Base-by-base conservation (phyloP, 176 grass and related monocot genomes). In the maize (Zea mays) region DNA sequence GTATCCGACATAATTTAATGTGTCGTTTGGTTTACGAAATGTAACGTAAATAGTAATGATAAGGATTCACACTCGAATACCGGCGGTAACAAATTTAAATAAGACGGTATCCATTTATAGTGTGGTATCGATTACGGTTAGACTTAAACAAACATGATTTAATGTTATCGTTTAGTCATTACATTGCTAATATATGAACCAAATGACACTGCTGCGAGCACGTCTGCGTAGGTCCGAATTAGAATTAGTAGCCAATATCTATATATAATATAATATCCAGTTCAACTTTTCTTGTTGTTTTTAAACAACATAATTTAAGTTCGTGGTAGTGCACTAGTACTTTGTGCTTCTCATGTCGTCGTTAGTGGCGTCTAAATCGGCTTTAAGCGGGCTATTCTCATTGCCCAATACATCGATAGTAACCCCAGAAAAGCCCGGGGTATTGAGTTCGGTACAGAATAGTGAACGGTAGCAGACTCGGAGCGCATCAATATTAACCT, bases 221-320 rank as follows among this genome's bases (percentile, higher is more conserved):
- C 37, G 38, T 55, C 64, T 13, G 70, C 6, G 37, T 44, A 74
- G 67, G 58, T 35, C 57, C 56, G 70, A 63, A 55, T 39, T 77
- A 51, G 43, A 39, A 17, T 34, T 33, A 16, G 48, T 12, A 7
- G 12, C 17, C 56, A 0, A 27, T 27, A 27, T 27, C 27, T 27
- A 27, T 27, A 27, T 27, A 27, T 27, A 27, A 27, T 27, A 27
- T 27, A 27, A 27, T 27, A 27, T 27, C 49, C 2, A 14, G 33
- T 38, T 27, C 14, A 67, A 57, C 13, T 60, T 69, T 15, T 76
- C 33, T 37, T 1, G 4, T 52, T 72, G 27, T 27, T 27, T 49
- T 50, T 71, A 15, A 48, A 50, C 37, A 10, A 50, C 3, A 15
- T 2, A 33, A 49, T 15, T 33, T 7, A 17, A 27, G 27, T 1